phyloP scores from a whole-genome alignment of 163 green algal species.

The Trebouxiophyceae sp. region DNA sequence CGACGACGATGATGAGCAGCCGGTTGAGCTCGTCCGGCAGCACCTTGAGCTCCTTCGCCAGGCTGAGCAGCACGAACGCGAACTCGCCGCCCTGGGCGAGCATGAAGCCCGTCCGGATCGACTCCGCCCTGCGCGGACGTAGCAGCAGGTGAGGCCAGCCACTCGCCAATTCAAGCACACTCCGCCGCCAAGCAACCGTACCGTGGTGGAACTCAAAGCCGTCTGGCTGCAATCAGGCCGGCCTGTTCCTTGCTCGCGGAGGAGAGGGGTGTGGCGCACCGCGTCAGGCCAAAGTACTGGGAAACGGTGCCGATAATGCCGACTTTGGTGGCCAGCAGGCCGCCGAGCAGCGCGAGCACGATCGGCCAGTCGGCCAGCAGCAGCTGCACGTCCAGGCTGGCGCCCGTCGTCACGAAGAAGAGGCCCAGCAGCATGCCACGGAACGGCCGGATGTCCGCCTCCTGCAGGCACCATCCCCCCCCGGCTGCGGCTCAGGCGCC shows the following conservation, averaged over 20 bases:
- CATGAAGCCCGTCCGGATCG: slow-evolving; percentile 78
- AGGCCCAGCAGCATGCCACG: slow-evolving; percentile 86
- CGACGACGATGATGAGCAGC: slow-evolving; percentile 76
- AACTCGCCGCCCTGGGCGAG: slow-evolving; percentile 92
- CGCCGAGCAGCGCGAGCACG: slow-evolving; percentile 62
- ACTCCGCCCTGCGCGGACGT: slow-evolving; percentile 48
- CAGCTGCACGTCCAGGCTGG: slow-evolving; percentile 72
- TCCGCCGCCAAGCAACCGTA: too few relatives aligned
- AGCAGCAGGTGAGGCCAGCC: neutral
- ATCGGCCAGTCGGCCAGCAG: slow-evolving; percentile 54
- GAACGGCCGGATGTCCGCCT: slow-evolving; percentile 94
- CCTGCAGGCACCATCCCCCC: slow-evolving; percentile 12
- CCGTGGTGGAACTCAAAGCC: too few relatives aligned
- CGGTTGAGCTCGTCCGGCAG: slow-evolving; percentile 85
- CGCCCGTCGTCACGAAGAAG: slow-evolving; percentile 92
- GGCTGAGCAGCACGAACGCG: slow-evolving; percentile 91
- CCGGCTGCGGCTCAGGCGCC: too few relatives aligned
- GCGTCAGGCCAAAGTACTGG: slow-evolving; percentile 67
- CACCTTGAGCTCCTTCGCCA: slow-evolving; percentile 81
- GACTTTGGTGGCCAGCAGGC: slow-evolving; percentile 84
- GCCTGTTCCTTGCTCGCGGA: too few relatives aligned
- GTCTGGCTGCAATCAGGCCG: too few relatives aligned
- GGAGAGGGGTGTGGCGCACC: slow-evolving; percentile 14
- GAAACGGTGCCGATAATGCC: slow-evolving; percentile 67
- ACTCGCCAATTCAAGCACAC: too few relatives aligned